Base-by-base conservation (phyloP, 441 rosid species). In the Macaranga tanarius region DNA sequence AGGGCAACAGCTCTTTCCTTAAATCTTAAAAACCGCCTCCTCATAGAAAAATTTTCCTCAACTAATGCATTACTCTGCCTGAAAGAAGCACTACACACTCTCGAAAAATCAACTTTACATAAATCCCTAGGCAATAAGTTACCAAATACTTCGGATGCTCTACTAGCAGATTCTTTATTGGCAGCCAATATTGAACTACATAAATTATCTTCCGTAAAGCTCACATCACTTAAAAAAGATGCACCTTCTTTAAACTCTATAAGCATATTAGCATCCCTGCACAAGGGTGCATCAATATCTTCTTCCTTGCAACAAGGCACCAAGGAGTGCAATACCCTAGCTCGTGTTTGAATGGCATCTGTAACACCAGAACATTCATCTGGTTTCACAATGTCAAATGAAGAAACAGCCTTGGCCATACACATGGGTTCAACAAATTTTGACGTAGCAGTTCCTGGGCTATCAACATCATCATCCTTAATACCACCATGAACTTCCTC, bases 1-100 rank as follows among this genome's bases (percentile, higher is more conserved):
- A 96, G 94, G 52, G 86, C 77, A 45, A 91, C 78, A 76, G 85
- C 87, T 78, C 89, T 90, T 89, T 96, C 98, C 84, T 92, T 90
- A 66, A 90, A 87, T 82, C 81, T 84, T 61, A 86, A 67, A 69
- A 80, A 77, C 67, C 60, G 78, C 79, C 81, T 84, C 85, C 83
- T 87, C 67, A 22, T 76, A 5, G 74, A 81, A 82, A 92, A 66
- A 55, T 82, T 89, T 73, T 85, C 88, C 79, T 80, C 76, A 50
- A 91, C 73, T 45, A 65, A 78, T 8, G 80, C 72, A 78, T 83
- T 86, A 80, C 58, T 59, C 83, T 76, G 80, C 71, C 19, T 50
- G 42, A 69, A 66, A 28, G 84, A 56, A 61, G 59, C 47, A 65
- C 42, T 75, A 42, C 73, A 62, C 78, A 76, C 81, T 74, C 74